Conservation (phyloP, 2,329 filamentous ascomycete species). For the Xylaria sp. region DNA sequence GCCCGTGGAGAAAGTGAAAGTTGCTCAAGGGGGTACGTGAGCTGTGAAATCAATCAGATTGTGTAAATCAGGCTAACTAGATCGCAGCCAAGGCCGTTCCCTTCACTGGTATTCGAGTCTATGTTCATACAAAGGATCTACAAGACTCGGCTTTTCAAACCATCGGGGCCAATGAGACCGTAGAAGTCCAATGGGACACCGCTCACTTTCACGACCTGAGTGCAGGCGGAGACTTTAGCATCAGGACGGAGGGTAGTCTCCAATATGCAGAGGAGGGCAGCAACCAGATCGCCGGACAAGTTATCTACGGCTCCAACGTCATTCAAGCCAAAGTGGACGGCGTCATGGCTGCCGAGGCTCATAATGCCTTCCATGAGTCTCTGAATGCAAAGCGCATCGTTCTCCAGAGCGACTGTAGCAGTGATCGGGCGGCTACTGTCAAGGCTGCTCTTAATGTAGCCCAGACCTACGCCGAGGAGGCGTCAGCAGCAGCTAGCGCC, state of each 20-base stretch:
- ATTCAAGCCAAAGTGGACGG: constrained; percentile 20
- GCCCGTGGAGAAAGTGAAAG: constrained; percentile 61
- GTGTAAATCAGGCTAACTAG: background rate
- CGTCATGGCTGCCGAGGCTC: constrained; percentile 9
- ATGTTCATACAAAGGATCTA: constrained; percentile 17
- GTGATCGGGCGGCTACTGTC: constrained; percentile 8
- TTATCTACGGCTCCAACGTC: constrained; percentile 21
- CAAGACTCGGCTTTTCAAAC: constrained; percentile 23
- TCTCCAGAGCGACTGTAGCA: constrained; percentile 24
- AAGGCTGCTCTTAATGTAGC: constrained; percentile 20
- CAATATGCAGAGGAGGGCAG: constrained; percentile 24
- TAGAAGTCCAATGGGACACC: constrained; percentile 21
- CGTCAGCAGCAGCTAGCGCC: constrained; percentile 11
- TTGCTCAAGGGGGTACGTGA: constrained; percentile 56
- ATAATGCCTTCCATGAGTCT: constrained; percentile 18
- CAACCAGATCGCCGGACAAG: constrained; percentile 25
- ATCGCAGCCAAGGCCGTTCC: constrained; percentile 12
- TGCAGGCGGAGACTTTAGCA: constrained; percentile 23
- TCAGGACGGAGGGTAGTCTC: constrained; percentile 21
- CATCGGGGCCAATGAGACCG: constrained; percentile 18
- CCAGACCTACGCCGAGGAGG: constrained; percentile 17
- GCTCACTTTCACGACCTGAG: constrained; percentile 22
- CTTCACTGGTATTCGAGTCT: constrained; percentile 22
- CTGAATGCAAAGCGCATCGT: constrained; percentile 13
- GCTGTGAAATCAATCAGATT: background rate